Evolutionary conservation across 31 red algal species (phyloP).

Genomic region (Odonthalia washingtoniensis): DNA sequence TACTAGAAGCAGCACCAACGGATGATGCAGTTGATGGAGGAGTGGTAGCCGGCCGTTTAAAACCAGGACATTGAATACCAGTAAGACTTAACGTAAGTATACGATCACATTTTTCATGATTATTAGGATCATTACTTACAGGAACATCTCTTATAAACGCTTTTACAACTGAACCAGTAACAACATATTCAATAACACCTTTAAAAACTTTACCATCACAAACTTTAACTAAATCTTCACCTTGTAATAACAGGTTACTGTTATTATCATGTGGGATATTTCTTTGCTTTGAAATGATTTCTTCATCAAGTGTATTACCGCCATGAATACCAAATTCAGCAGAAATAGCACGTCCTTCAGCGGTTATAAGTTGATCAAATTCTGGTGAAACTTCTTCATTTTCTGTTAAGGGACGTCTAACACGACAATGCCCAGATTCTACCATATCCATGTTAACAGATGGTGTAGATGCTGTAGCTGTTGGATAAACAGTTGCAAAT

Average conservation of each 20-base stretch:
- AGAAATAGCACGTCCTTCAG: conserved; percentile 70
- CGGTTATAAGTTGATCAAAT: conserved; percentile 69
- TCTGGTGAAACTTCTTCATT: conserved; percentile 69
- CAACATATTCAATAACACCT: conserved; percentile 87
- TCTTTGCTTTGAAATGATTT: conserved; percentile 12
- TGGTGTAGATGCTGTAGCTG: background rate
- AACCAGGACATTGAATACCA: conserved; percentile 89
- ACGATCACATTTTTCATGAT: conserved; percentile 46
- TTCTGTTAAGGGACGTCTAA: conserved; percentile 53
- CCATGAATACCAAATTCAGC: conserved; percentile 62
- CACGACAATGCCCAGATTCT: conserved; percentile 56
- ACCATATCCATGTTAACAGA: conserved; percentile 53
- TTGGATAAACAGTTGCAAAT: conserved; percentile 56
- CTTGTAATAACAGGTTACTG: conserved; percentile 36
- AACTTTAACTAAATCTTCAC: conserved; percentile 36
- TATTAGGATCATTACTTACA: conserved; percentile 5
- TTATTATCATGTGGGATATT: conserved; percentile 37
- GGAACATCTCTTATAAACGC: conserved; percentile 70
- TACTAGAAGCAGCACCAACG: no score
- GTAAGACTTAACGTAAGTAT: conserved; percentile 67
- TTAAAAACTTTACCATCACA: conserved; percentile 56
- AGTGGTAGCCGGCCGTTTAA: conserved; percentile 62
- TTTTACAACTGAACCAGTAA: conserved; percentile 81
- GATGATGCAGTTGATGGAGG: conserved; percentile 46
- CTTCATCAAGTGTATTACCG: background rate